Evolutionary conservation across 441 rosid species (phyloP).

Genomic region (Arabidopsis lyrata): DNA sequence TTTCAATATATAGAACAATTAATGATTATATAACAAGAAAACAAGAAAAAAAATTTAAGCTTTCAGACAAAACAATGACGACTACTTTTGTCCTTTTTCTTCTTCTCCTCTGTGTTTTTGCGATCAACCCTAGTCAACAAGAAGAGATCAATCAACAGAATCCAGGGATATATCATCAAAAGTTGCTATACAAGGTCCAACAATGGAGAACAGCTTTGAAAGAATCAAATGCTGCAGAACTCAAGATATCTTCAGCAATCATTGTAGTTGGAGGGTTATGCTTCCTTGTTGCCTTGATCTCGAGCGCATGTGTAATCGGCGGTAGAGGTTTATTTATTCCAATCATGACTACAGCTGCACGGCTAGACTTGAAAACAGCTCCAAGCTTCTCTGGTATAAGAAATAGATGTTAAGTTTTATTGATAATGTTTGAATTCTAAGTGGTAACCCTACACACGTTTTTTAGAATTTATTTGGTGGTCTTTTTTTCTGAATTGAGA

Average conservation of each 20-base stretch:
- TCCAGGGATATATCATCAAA: neutral
- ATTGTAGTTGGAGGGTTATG: slow-evolving; percentile 58
- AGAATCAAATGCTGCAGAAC: slow-evolving; percentile 36
- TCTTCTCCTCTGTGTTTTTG: slow-evolving; percentile 24
- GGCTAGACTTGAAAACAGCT: slow-evolving; percentile 79
- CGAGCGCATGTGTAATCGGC: slow-evolving; percentile 93
- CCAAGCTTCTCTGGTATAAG: slow-evolving; percentile 61
- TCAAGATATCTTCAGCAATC: slow-evolving; percentile 49
- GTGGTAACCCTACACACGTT: too few species aligned
- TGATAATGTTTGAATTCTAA: too few species aligned
- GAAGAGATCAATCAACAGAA: slow-evolving; percentile 26
- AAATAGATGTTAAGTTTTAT: too few species aligned
- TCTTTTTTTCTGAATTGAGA: too few species aligned
- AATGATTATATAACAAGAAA: slow-evolving; percentile 31
- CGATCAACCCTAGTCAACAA: slow-evolving; percentile 23
- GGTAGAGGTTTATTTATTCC: slow-evolving; percentile 92
- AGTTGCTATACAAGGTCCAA: slow-evolving; percentile 31
- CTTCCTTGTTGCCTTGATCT: slow-evolving; percentile 68
- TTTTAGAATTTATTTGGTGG: too few species aligned
- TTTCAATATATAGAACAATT: slow-evolving; percentile 37
- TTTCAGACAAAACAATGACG: slow-evolving; percentile 36
- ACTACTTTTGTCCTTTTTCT: slow-evolving; percentile 25
- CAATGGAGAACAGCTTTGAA: slow-evolving; percentile 47
- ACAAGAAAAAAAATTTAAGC: slow-evolving; percentile 17
- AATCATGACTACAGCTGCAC: slow-evolving; percentile 65